Evolutionary conservation across 306 rosid species (phyloP).

Genomic region (Lathyrus aphaca): DNA sequence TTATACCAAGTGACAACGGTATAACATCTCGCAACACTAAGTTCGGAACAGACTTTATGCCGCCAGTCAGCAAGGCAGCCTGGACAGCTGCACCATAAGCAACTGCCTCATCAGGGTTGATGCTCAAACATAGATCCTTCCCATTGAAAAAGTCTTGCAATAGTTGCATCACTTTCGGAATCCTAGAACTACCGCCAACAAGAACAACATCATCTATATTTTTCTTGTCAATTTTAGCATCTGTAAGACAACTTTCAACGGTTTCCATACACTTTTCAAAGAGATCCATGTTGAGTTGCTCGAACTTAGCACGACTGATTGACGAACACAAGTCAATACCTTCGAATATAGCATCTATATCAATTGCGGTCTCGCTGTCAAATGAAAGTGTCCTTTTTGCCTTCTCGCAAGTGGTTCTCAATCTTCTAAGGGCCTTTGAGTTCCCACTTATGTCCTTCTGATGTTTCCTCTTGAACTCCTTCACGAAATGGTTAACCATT

Average conservation of each 20-base stretch:
- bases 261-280: constrained; percentile 6
- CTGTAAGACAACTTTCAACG: background rate
- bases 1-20: background rate
- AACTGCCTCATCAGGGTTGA: constrained; percentile 17
- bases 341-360: background rate
- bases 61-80: background rate
- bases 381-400: constrained; percentile 7
- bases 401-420: background rate
- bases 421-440: background rate
- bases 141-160: background rate
- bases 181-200: constrained; percentile 9
- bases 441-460: background rate
- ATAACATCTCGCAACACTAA: background rate
- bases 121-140: background rate
- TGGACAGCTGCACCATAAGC: constrained; percentile 26
- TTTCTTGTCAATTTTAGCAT: background rate
- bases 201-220: constrained; percentile 17
- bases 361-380: background rate
- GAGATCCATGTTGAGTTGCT: background rate
- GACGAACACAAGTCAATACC: background rate
- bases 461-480: constrained; percentile 2
- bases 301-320: background rate
- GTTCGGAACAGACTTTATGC: background rate
- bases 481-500: background rate
- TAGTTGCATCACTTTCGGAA: constrained; percentile 6